Conservation (phyloP, 2,329 filamentous ascomycete species). For the Calonectria honghensis region DNA sequence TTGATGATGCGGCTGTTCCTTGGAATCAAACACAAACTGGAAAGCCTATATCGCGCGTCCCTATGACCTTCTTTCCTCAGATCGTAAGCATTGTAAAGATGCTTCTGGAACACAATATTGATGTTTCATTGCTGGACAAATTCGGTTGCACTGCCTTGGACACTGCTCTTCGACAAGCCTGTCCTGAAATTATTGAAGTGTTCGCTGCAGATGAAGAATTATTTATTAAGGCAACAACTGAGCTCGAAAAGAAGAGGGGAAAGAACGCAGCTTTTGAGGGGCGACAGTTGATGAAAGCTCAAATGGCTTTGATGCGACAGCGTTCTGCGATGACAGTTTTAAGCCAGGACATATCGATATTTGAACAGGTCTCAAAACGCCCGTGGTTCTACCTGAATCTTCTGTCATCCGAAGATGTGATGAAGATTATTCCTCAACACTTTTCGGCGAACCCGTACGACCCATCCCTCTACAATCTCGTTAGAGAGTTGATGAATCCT, state of each 20-base stretch:
- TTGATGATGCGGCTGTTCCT: too few species aligned
- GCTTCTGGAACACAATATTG: slow-evolving; percentile 32
- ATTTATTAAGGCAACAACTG: slow-evolving; percentile 20
- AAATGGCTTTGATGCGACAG: slow-evolving; percentile 42
- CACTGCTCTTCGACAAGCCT: slow-evolving; percentile 38
- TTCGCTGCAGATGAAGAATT: slow-evolving; percentile 40
- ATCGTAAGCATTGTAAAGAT: slow-evolving; percentile 38
- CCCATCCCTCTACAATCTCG: background rate
- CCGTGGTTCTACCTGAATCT: slow-evolving; percentile 33
- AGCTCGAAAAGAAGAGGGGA: background rate
- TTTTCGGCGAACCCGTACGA: slow-evolving; percentile 11
- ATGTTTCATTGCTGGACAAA: slow-evolving; percentile 13
- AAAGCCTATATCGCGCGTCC: background rate
- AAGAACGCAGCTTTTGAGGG: background rate
- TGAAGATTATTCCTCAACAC: slow-evolving; percentile 4
- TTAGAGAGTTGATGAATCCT: slow-evolving; percentile 35
- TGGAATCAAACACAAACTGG: slow-evolving; percentile 10
- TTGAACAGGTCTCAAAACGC: background rate
- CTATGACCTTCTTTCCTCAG: background rate
- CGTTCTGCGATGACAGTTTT: slow-evolving; percentile 20
- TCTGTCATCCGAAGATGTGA: slow-evolving; percentile 29
- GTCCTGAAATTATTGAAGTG: slow-evolving; percentile 36
- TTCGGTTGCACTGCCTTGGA: slow-evolving; percentile 39
- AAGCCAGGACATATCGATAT: background rate
- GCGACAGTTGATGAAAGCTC: slow-evolving; percentile 22